phyloP scores from a whole-genome alignment of 176 grass and related monocot genomes.

The Bolboschoenus planiculmis region DNA sequence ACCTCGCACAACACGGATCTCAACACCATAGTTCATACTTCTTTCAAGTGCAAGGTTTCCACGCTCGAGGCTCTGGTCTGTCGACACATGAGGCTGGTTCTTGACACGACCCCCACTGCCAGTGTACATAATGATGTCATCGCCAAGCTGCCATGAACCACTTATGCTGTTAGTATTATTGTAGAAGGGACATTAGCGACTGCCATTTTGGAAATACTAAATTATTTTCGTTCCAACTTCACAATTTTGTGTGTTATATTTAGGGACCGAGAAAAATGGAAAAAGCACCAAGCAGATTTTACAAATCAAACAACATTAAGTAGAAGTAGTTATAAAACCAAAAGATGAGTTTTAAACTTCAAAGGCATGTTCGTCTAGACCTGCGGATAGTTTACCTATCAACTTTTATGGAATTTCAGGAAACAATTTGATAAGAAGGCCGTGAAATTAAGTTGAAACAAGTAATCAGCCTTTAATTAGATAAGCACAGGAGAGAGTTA shows the following conservation, averaged over 20 bases:
- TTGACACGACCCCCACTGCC: constrained; percentile 71
- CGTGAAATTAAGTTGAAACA: background rate
- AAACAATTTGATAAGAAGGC: background rate
- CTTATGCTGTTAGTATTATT: background rate
- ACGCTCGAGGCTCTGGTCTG: constrained; percentile 58
- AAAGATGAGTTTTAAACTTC: background rate
- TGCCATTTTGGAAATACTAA: background rate
- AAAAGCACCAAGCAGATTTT: background rate
- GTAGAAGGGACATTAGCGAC: background rate
- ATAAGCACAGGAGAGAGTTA: background rate
- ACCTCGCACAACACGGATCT: constrained; percentile 70
- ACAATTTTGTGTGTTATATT: background rate
- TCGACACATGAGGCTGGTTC: constrained; percentile 37
- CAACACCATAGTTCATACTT: constrained; percentile 66
- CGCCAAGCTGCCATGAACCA: constrained; percentile 26
- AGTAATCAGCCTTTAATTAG: background rate
- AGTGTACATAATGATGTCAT: constrained; percentile 70
- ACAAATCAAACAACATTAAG: background rate
- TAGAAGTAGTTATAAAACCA: background rate
- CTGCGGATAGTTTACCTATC: background rate
- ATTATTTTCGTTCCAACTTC: background rate
- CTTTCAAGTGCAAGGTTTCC: constrained; percentile 83
- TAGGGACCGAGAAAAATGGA: background rate
- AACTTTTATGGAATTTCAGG: background rate
- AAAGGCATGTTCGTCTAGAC: background rate